Evolutionary conservation across 164 flowering plant species (phyloP).

Genomic region (Malania oleifera): DNA sequence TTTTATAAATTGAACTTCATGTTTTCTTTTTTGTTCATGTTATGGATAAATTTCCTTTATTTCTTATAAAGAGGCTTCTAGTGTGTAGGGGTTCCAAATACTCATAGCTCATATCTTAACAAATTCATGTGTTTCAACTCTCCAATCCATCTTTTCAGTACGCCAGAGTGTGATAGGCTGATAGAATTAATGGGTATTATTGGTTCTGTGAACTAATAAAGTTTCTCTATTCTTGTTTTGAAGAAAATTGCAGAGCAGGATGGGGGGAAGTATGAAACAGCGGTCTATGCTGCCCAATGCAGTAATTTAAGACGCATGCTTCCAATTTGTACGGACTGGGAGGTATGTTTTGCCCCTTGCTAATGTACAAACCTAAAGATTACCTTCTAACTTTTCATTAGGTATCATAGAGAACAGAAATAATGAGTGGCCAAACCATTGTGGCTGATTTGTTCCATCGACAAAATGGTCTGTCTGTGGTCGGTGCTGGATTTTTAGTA

Average conservation of each 20-base stretch:
- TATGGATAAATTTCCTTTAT: no score
- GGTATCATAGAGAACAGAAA: neutral
- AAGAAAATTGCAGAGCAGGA: conserved; percentile 86
- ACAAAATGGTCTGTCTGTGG: no score
- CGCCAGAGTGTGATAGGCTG: neutral
- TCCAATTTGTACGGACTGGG: conserved; percentile 89
- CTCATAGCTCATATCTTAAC: no score
- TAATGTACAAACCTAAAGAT: neutral
- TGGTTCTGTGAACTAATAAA: conserved; percentile 5
- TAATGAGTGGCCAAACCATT: neutral
- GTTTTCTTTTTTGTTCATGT: no score
- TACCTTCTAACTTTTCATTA: neutral
- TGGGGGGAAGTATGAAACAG: conserved; percentile 82
- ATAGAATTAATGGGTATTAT: neutral
- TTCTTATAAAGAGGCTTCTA: no score
- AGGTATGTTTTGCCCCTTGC: conserved; percentile 39
- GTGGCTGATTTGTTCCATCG: neutral
- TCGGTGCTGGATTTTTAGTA: no score
- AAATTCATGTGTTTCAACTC: neutral
- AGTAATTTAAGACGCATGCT: conserved; percentile 88
- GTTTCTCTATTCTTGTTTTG: conserved; percentile 15
- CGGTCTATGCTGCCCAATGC: conserved; percentile 77
- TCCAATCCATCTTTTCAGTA: neutral
- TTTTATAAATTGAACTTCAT: no score
- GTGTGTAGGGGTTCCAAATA: no score